These are phyloP conservation scores for Pichia terricola DNA, from an alignment of 1,139 yeast species.

Conservation along the genomic window DNA sequence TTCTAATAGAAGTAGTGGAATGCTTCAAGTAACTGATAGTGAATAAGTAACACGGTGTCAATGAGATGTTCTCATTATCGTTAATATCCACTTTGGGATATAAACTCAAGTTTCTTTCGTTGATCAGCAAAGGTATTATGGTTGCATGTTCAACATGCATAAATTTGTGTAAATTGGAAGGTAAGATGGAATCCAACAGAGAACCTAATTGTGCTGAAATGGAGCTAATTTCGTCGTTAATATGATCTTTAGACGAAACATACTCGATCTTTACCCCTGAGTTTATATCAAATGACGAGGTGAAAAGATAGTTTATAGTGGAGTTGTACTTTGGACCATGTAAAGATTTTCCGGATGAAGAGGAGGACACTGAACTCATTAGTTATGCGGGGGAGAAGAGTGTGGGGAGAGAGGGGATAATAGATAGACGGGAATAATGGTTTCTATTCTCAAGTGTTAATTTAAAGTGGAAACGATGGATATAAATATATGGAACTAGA, in stretches of 20 bases:
- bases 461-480: too few relatives aligned
- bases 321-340: background rate
- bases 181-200: constrained; percentile 19
- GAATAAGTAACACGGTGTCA: constrained; percentile 35
- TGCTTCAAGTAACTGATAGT: constrained; percentile 40
- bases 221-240: background rate
- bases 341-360: too few relatives aligned
- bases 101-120: constrained; percentile 32
- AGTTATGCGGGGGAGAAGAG: too few relatives aligned
- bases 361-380: too few relatives aligned
- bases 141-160: constrained; percentile 37
- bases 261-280: constrained; percentile 1
- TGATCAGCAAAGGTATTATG: constrained; percentile 35
- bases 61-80: constrained; percentile 12
- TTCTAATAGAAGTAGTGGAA: constrained; percentile 26
- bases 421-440: too few relatives aligned
- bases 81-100: constrained; percentile 31
- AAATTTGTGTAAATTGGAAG: constrained; percentile 29
- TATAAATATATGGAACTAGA: too few relatives aligned
- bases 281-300: constrained; percentile 44
- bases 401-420: too few relatives aligned
- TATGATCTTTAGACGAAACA: background rate
- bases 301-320: constrained; percentile 18
- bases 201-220: constrained; percentile 37
- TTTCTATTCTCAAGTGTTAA: too few relatives aligned